Evolutionary conservation across 2,329 filamentous ascomycete species (phyloP), one percentile per base, ranked within the genome.

Genomic region (Beauveria varroae): DNA sequence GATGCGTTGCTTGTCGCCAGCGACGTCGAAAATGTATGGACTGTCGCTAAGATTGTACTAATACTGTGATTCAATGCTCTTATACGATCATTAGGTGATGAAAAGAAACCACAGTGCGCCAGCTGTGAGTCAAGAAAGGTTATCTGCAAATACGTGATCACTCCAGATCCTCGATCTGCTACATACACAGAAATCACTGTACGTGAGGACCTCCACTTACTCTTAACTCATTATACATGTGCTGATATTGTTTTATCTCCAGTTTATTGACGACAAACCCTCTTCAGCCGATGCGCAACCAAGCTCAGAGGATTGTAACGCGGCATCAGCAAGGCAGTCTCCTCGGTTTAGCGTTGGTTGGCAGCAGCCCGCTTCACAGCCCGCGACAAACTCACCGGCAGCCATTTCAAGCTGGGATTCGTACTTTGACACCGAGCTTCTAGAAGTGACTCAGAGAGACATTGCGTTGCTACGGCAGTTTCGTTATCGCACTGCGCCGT

Each of bases 401-500:
- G 16, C 14, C 14, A 46, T 60, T 10, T 62, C 65, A 2, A 63
- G 59, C 22, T 67, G 66, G 66, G 58, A 65, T 14, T 62, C 63
- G 9, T 67, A 67, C 53, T 67, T 67, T 24, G 53, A 63, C 10
- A 63, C 58, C 9, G 30, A 57, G 5, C 26, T 61, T 10, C 43
- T 56, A 9, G 63, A 63, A 3, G 26, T 50, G 7, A 43, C 37
- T 5, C 61, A 62, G 22, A 58, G 52, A 30, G 59, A 64, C 8
- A 61, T 57, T 20, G 65, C 63, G 1, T 46, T 64, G 12, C 49
- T 67, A 24, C 63, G 65, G 5, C 64, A 67, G 26, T 67, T 67
- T 26, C 65, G 60, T 34, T 67, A 67, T 49, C 63, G 63, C 24
- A 64, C 64, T n/a, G 65, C 61, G 2, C 66, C 65, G 10, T 67